Base-by-base conservation (phyloP, 768 basidiomycete genomes). In the Amanita jacksonii region DNA sequence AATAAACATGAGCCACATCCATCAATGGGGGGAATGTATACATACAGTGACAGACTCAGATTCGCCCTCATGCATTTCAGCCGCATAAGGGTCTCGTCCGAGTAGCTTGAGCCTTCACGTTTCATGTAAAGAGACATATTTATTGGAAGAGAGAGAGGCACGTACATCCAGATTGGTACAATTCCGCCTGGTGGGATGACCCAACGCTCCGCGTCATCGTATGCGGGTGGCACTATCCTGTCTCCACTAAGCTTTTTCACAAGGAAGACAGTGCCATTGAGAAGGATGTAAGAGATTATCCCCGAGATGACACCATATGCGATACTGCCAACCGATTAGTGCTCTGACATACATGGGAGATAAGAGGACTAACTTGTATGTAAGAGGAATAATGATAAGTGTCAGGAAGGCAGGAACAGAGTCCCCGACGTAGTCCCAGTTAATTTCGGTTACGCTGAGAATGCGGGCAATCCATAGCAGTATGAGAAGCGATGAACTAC, bases 251-350 rank as follows among this genome's bases (percentile, higher is more conserved):
- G 48, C 52, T 73, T 80, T 54, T 64, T 70, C 45, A 88, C 35
- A 12, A 70, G 15, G 58, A 75, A 72, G 5, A 85, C 76, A 38
- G 79, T 64, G 32, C 79, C 81, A 55, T 92, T 91, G 46, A 92
- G 64, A 45, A 86, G 49, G 37, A 85, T 53, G 59, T 86, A 89
- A 10, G 79, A 74, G 28, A 70, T 38, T 41, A 92, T 67, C 27
- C 88, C 89, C 0, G 83, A 78, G 50, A 92, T 89, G 58, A 91
- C 82, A 51, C 88, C 88, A 55, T 91, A 89, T 31, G 88, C 86
- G 55, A 91, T 89, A 68, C 84, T 88, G 48, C 18, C 10, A 3
- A 30, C 44, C n/a, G n/a, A n/a, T n/a, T n/a, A n/a, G n/a, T n/a
- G n/a, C n/a, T n/a, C n/a, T n/a, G n/a, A n/a, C n/a, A n/a, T n/a